Conservation (phyloP, 1,284 basidiomycete genomes). For the Ustanciosporium gigantosporum region DNA sequence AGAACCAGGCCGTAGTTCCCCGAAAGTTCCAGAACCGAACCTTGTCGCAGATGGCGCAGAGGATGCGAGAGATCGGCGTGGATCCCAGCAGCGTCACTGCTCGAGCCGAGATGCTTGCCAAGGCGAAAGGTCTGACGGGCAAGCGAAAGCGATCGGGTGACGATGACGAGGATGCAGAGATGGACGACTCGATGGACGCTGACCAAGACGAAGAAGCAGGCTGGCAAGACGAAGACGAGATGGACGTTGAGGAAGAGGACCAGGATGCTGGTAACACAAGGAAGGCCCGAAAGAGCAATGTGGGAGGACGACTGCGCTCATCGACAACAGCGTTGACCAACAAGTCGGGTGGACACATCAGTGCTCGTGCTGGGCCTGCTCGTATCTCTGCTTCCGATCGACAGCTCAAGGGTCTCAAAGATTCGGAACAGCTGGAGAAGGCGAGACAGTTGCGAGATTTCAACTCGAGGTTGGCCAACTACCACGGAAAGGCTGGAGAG, state of each 20-base stretch:
- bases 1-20: slow-evolving; percentile 86
- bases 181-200: slow-evolving; percentile 50
- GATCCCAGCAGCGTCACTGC: slow-evolving; percentile 86
- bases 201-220: slow-evolving; percentile 63
- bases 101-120: slow-evolving; percentile 80
- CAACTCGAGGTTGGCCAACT: slow-evolving; percentile 49
- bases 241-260: slow-evolving; percentile 57
- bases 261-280: slow-evolving; percentile 14
- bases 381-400: slow-evolving; percentile 54
- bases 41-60: slow-evolving; percentile 79
- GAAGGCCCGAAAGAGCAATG: slow-evolving; percentile 67
- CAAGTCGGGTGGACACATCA: slow-evolving; percentile 47
- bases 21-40: slow-evolving; percentile 74
- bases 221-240: slow-evolving; percentile 66
- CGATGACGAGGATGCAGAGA: slow-evolving; percentile 60
- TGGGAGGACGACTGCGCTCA: slow-evolving; percentile 62
- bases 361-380: slow-evolving; percentile 53
- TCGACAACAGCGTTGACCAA: slow-evolving; percentile 47
- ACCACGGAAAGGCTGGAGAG: slow-evolving; percentile 55
- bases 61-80: slow-evolving; percentile 81
- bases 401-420: slow-evolving; percentile 48
- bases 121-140: slow-evolving; percentile 70
- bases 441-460: slow-evolving; percentile 50
- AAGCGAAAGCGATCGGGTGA: slow-evolving; percentile 68
- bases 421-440: slow-evolving; percentile 52